Percentiles rank a stretch among this genome's conserved stretches.
Evolutionary conservation across 192 early-diverging fungal genomes (phyloP).

Genomic region (Backusella tuberculispora): DNA sequence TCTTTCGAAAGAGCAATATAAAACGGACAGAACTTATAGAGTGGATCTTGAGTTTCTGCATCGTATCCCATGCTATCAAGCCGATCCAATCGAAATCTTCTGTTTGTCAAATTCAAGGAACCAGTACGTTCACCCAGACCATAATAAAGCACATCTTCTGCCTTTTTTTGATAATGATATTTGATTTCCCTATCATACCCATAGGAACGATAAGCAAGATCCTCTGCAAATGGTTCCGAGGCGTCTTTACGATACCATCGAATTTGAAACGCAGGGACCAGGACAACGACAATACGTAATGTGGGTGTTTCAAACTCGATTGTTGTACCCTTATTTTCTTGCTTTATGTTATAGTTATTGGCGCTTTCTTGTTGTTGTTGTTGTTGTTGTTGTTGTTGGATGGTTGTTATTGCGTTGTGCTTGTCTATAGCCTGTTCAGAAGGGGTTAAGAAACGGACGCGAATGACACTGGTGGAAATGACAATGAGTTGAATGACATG

Average conservation of each 20-base stretch:
- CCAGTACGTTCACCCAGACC: slow-evolving; percentile 59
- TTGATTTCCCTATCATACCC: slow-evolving; percentile 36
- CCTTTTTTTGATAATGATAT: slow-evolving; percentile 47
- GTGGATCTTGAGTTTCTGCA: slow-evolving; percentile 53
- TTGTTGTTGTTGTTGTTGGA: not conserved
- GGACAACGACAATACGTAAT: not conserved
- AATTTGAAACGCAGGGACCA: not conserved
- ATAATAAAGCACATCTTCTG: slow-evolving; percentile 41
- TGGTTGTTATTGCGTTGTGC: not conserved
- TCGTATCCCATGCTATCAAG: slow-evolving; percentile 65
- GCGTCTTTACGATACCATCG: not conserved
- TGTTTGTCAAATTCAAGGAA: slow-evolving; percentile 46
- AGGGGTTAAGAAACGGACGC: slow-evolving; percentile 3
- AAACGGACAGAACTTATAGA: slow-evolving; percentile 65
- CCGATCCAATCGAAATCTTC: slow-evolving; percentile 53
- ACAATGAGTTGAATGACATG: slow-evolving; percentile 7
- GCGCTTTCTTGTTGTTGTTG: not conserved
- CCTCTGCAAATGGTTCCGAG: slow-evolving; percentile 45
- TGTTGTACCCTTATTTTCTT: not conserved
- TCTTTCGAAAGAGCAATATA: slow-evolving; percentile 43
- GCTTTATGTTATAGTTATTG: not conserved
- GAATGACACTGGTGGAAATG: not conserved
- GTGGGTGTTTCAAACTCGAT: slow-evolving; percentile 14
- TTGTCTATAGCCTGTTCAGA: too few species aligned
- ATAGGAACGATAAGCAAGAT: slow-evolving; percentile 55